Evolutionary conservation across 2,329 filamentous ascomycete genomes (phyloP).

Genomic region (Pseudogymnoascus verrucosus): DNA sequence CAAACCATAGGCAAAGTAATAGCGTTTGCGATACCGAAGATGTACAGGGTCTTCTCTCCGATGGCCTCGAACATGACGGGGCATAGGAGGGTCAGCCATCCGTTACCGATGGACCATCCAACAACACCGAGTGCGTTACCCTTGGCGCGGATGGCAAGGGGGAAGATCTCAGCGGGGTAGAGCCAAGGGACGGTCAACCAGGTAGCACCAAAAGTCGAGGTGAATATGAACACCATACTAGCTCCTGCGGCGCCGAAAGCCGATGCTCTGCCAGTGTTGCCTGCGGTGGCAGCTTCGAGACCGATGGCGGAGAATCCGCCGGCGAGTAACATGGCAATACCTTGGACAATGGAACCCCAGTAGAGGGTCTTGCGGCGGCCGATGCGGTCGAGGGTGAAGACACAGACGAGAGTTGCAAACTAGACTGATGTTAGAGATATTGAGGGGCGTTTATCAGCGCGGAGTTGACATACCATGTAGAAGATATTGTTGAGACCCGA

Average conservation of each 20-base stretch:
- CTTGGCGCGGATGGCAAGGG: conserved; percentile 60
- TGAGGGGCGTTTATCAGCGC: conserved; percentile 35
- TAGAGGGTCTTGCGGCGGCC: conserved; percentile 62
- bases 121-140: conserved; percentile 71
- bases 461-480: conserved; percentile 38
- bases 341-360: conserved; percentile 58
- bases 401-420: conserved; percentile 59
- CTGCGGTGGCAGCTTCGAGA: conserved; percentile 38
- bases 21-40: conserved; percentile 25
- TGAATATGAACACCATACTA: conserved; percentile 64
- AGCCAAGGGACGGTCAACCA: conserved; percentile 52
- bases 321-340: conserved; percentile 59
- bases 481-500: conserved; percentile 49
- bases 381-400: conserved; percentile 62
- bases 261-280: conserved; percentile 37
- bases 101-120: conserved; percentile 69
- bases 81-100: conserved; percentile 43
- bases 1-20: conserved; percentile 22
- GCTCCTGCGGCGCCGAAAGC: conserved; percentile 57
- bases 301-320: conserved; percentile 49
- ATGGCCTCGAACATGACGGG: conserved; percentile 28
- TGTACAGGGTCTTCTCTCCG: conserved; percentile 26
- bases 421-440: conserved; percentile 20
- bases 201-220: conserved; percentile 47
- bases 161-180: conserved; percentile 67